phyloP scores from a whole-genome alignment of 352 stramenopile genomes.

The Phytophthora pistaciae region DNA sequence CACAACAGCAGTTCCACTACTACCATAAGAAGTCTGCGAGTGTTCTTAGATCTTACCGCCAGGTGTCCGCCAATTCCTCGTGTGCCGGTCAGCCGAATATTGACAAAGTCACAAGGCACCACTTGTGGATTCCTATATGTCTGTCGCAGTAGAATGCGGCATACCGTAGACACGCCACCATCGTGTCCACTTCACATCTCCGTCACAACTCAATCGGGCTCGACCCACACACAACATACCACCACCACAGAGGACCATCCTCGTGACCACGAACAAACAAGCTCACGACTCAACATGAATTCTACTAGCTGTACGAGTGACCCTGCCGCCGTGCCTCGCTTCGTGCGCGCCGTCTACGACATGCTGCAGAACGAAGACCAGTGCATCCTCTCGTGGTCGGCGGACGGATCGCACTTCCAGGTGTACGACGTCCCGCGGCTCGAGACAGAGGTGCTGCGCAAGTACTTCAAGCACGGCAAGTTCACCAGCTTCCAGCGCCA shows the following conservation, averaged over 20 bases:
- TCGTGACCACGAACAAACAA: not conserved
- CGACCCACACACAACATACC: not conserved
- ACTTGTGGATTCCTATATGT: not conserved
- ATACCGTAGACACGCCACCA: not conserved
- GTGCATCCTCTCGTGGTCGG: conserved; percentile 55
- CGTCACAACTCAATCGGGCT: not conserved
- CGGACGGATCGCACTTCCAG: conserved; percentile 74
- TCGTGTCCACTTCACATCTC: not conserved
- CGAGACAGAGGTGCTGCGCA: conserved; percentile 77
- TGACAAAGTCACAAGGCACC: not conserved
- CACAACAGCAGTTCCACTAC: not conserved
- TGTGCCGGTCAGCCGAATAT: not conserved
- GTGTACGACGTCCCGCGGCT: conserved; percentile 80
- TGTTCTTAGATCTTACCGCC: conserved; percentile 3
- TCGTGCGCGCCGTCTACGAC: conserved; percentile 59
- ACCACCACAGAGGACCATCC: not conserved
- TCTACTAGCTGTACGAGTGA: no score
- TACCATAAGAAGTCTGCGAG: conserved; percentile 6
- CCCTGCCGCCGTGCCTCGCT: conserved; percentile 36
- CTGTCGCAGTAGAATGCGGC: not conserved
- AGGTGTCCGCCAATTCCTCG: not conserved
- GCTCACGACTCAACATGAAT: conserved; percentile 9
- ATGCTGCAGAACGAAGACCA: conserved; percentile 68
- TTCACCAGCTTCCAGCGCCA: conserved; percentile 94
- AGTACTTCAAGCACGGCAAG: conserved; percentile 96